Percentiles rank a stretch among this genome's conserved stretches.
These are phyloP conservation scores for Alopecurus myosuroides DNA, from an alignment of 176 grass and related monocot species.

Conservation along the genomic window DNA sequence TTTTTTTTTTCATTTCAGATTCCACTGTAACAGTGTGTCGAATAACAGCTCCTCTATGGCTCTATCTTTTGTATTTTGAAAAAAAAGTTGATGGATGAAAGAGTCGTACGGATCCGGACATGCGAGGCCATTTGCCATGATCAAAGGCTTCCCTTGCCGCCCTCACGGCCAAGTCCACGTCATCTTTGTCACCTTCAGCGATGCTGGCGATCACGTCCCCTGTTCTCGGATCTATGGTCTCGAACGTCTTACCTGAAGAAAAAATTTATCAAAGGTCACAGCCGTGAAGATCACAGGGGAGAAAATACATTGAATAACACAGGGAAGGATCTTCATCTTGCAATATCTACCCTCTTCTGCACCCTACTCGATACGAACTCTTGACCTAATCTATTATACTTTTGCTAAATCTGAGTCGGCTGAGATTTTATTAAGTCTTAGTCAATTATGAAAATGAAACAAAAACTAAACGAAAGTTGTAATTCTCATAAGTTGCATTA, in stretches of 20 bases:
- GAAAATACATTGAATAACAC: neutral
- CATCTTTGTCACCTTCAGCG: conserved; percentile 57
- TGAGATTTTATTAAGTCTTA: too few relatives aligned
- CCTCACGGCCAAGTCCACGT: conserved; percentile 53
- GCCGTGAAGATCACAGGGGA: neutral
- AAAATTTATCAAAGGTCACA: neutral
- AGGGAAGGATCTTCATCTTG: neutral
- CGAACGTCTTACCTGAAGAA: conserved; percentile 47
- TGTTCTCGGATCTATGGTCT: conserved; percentile 64
- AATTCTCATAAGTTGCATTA: too few relatives aligned
- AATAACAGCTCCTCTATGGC: neutral
- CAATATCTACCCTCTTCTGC: neutral
- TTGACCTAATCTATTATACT: too few relatives aligned
- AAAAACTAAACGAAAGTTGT: too few relatives aligned
- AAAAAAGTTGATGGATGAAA: neutral
- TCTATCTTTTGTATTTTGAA: neutral
- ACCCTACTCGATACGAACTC: neutral
- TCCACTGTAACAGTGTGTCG: neutral
- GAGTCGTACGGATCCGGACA: conserved; percentile 53
- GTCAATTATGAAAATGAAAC: too few relatives aligned
- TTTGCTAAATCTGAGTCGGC: too few relatives aligned
- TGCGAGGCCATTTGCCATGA: conserved; percentile 69
- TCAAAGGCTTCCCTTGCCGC: conserved; percentile 67
- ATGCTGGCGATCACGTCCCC: conserved; percentile 50
- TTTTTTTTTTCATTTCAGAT: neutral